phyloP scores from a whole-genome alignment of 169 alveolate species.

The Babesia divergens region DNA sequence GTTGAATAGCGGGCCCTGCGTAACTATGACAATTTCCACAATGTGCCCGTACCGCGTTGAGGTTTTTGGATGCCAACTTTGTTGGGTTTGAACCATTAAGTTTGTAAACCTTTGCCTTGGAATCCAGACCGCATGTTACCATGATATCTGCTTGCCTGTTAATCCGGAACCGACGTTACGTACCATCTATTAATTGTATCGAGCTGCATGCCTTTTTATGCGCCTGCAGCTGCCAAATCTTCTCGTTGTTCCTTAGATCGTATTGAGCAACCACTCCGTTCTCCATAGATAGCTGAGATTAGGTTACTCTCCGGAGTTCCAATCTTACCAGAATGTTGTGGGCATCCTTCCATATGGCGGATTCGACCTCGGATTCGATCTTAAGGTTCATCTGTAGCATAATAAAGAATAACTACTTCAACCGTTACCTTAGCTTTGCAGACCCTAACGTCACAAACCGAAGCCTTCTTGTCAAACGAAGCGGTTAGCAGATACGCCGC shows the following conservation, averaged over 20 bases:
- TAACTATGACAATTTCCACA: neutral
- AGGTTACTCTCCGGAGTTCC: neutral
- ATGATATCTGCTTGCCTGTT: conserved; percentile 15
- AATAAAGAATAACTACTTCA: neutral
- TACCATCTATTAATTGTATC: conserved; percentile 6
- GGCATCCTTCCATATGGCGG: conserved; percentile 28
- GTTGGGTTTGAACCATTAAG: conserved; percentile 4
- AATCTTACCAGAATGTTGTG: conserved; percentile 9
- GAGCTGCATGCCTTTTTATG: conserved; percentile 56
- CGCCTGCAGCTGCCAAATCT: conserved; percentile 37
- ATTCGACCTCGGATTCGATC: conserved; percentile 50
- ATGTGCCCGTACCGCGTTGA: conserved; percentile 26
- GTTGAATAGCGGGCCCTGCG: conserved; percentile 58
- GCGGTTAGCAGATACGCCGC: conserved; percentile 41
- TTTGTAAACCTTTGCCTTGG: conserved; percentile 58
- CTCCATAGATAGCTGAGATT: conserved; percentile 36
- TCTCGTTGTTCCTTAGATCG: conserved; percentile 23
- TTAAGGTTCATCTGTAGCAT: neutral
- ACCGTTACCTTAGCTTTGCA: conserved; percentile 1
- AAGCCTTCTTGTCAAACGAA: conserved; percentile 41
- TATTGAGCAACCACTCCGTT: conserved; percentile 41
- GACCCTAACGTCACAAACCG: conserved; percentile 48
- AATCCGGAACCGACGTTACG: neutral
- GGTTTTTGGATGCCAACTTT: conserved; percentile 34
- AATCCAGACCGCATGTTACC: conserved; percentile 61